These are phyloP conservation scores for Recurvomyces mirabilis DNA, from an alignment of 495 filamentous ascomycete genomes.

Conservation along the genomic window DNA sequence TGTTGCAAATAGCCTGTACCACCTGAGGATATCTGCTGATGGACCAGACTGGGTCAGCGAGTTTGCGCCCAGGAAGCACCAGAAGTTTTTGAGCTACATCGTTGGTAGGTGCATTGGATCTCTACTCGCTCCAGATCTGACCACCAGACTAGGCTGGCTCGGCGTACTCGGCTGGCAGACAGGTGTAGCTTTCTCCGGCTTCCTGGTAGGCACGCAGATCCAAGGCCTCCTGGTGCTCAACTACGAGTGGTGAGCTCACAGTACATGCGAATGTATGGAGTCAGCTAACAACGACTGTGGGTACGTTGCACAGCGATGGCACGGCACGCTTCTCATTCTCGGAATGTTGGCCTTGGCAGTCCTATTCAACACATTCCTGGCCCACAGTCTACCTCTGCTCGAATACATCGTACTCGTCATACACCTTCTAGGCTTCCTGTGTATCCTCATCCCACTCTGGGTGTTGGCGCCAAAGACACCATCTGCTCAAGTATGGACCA, in stretches of 20 bases:
- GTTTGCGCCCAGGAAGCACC: slow-evolving; percentile 6
- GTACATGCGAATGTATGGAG: not conserved
- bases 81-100: slow-evolving; percentile 12
- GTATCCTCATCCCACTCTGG: slow-evolving; percentile 26
- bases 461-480: slow-evolving; percentile 17
- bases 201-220: slow-evolving; percentile 31
- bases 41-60: slow-evolving; percentile 11
- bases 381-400: slow-evolving; percentile 34
- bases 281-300: not conserved
- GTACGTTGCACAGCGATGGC: slow-evolving; percentile 3
- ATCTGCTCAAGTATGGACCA: slow-evolving; percentile 20
- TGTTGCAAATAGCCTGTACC: not conserved
- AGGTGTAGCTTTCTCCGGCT: slow-evolving; percentile 22
- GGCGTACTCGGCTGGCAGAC: slow-evolving; percentile 7
- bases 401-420: slow-evolving; percentile 28
- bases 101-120: no score
- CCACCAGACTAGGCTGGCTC: slow-evolving; percentile 10
- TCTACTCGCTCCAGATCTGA: no score
- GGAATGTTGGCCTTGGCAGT: slow-evolving; percentile 28
- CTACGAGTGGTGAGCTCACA: slow-evolving; percentile 8
- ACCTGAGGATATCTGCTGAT: no score
- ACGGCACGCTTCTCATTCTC: slow-evolving; percentile 28
- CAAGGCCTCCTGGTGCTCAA: slow-evolving; percentile 33
- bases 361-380: slow-evolving; percentile 36
- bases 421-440: slow-evolving; percentile 29